Evolutionary conservation across 495 filamentous ascomycete species (phyloP).

Genomic region (Lentithecium fluviatile): DNA sequence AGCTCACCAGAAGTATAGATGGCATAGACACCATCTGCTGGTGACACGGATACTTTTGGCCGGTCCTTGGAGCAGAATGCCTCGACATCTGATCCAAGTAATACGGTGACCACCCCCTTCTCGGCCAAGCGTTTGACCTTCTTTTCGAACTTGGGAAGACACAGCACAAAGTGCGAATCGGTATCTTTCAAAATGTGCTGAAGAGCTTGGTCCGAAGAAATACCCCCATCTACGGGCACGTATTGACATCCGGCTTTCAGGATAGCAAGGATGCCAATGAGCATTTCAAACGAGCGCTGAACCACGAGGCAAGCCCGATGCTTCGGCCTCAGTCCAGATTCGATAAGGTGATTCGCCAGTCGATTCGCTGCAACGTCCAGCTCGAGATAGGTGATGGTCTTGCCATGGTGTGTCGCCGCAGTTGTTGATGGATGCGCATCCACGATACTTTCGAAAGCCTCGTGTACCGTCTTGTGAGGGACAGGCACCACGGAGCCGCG

Average conservation of each 20-base stretch:
- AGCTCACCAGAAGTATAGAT: constrained; percentile 25
- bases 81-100: constrained; percentile 9
- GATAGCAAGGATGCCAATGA: constrained; percentile 22
- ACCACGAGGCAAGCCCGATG: constrained; percentile 27
- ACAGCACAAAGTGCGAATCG: constrained; percentile 10
- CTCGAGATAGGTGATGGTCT: constrained; percentile 9
- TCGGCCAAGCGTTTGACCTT: not conserved
- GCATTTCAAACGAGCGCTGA: constrained; percentile 25
- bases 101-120: not conserved
- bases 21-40: constrained; percentile 18
- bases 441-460: constrained; percentile 23
- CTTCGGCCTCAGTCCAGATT: constrained; percentile 12
- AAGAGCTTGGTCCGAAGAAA: constrained; percentile 9
- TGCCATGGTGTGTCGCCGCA: constrained; percentile 8
- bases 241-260: constrained; percentile 29
- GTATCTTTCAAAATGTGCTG: constrained; percentile 21
- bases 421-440: constrained; percentile 11
- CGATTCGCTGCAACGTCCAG: constrained; percentile 21
- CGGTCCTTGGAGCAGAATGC: constrained; percentile 13
- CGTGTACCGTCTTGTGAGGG: constrained; percentile 9
- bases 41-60: not conserved
- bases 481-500: constrained; percentile 3
- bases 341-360: constrained; percentile 23
- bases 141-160: constrained; percentile 14
- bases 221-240: constrained; percentile 22